Conservation (phyloP, 139 green algal species). For the Ostreobium quekettii region DNA sequence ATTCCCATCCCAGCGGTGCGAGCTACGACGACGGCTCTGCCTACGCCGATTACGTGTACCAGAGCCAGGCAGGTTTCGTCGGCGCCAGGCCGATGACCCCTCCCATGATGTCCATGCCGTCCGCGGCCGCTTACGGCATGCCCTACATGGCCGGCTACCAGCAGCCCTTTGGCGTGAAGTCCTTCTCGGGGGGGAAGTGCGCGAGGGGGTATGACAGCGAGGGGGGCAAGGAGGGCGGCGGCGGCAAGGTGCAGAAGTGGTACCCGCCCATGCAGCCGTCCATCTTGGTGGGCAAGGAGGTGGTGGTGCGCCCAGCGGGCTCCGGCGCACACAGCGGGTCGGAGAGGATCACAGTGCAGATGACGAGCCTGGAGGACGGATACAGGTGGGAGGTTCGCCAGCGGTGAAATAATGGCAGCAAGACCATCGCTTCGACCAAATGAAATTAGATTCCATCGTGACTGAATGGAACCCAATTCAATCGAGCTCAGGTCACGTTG, state of each 20-base stretch:
- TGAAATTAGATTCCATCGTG: too few relatives aligned
- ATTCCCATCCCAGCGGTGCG: not conserved
- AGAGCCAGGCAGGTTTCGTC: not conserved
- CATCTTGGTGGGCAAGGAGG: not conserved
- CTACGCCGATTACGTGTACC: not conserved
- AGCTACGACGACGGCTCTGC: not conserved
- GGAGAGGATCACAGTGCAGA: slow-evolving; percentile 17
- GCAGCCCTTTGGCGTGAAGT: not conserved
- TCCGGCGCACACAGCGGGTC: not conserved
- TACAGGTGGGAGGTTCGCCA: slow-evolving; percentile 12
- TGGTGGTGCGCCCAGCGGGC: not conserved
- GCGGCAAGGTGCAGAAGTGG: not conserved
- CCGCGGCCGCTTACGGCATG: not conserved
- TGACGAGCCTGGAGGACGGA: slow-evolving; percentile 6
- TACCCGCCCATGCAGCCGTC: slow-evolving; percentile 9
- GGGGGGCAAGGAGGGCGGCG: slow-evolving; percentile 2
- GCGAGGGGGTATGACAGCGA: not conserved
- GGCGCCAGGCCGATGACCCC: not conserved
- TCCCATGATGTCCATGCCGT: too few relatives aligned
- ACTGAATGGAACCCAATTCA: too few relatives aligned
- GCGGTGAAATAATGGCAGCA: too few relatives aligned
- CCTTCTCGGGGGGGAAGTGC: not conserved
- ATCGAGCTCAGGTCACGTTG: too few relatives aligned
- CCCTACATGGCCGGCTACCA: slow-evolving; percentile 2
- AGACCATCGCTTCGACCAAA: too few relatives aligned